These are phyloP conservation scores for Paraphaeosphaeria sporulosa DNA, from an alignment of 2,329 filamentous ascomycete species.

Conservation along the genomic window DNA sequence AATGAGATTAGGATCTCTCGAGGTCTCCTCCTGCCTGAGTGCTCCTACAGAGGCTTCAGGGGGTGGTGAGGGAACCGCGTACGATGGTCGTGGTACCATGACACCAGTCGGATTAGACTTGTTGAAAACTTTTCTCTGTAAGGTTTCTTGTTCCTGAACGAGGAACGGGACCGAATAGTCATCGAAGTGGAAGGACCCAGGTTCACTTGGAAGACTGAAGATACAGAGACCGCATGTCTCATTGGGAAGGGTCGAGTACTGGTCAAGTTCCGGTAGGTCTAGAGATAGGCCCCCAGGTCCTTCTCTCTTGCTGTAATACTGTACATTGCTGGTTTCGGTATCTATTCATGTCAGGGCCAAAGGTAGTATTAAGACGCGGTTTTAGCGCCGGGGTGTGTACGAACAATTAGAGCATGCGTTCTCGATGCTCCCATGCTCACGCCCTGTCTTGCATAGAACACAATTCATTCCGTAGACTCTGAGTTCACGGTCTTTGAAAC, in stretches of 20 bases:
- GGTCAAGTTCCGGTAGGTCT: conserved; percentile 4
- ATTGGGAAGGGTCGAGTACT: conserved; percentile 2
- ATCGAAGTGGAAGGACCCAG: background rate
- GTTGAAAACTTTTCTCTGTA: conserved; percentile 10
- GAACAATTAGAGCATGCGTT: conserved; percentile 19
- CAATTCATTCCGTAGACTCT: conserved; percentile 12
- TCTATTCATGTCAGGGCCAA: conserved; percentile 1
- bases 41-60: background rate
- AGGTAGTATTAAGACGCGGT: background rate
- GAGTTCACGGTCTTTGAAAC: background rate
- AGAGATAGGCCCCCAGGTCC: background rate
- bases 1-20: conserved; percentile 6
- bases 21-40: background rate
- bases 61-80: background rate
- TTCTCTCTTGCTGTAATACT: background rate
- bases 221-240: conserved; percentile 15
- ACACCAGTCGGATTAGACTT: conserved; percentile 8
- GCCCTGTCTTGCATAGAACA: conserved; percentile 10
- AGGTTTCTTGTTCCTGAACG: background rate
- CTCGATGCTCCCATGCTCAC: background rate
- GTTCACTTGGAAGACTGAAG: background rate
- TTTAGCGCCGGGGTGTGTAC: background rate
- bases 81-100: background rate
- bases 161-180: conserved; percentile 16
- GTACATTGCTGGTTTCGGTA: background rate